Conservation (phyloP, 148 eudicot genomes). For the Arctostaphylos glauca region DNA sequence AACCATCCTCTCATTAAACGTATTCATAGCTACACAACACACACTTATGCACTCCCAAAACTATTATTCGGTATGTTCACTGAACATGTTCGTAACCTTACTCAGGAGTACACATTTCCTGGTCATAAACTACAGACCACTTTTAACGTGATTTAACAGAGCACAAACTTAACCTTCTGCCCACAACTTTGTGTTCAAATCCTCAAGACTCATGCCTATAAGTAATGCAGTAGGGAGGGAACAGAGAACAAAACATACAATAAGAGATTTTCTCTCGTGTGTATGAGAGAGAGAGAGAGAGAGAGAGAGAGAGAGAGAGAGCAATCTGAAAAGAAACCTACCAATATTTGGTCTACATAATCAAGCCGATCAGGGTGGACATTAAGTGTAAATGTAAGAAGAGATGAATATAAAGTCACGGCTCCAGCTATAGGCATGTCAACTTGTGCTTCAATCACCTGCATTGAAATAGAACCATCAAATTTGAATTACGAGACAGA, state of each 20-base stretch:
- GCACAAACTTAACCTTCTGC: background rate
- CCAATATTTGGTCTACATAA: constrained; percentile 97
- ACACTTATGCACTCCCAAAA: background rate
- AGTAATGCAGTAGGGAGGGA: background rate
- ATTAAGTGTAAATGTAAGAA: constrained; percentile 86
- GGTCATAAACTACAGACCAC: background rate
- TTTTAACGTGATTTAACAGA: background rate
- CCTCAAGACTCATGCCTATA: background rate
- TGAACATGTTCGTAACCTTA: background rate
- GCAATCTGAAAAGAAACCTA: constrained; percentile 38
- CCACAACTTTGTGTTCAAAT: background rate
- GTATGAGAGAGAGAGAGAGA: background rate
- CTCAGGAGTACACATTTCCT: background rate
- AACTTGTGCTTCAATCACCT: constrained; percentile 97
- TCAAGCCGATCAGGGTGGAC: constrained; percentile 97
- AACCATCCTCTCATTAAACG: background rate
- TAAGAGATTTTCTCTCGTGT: background rate
- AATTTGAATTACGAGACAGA: constrained; percentile 1
- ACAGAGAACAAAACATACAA: background rate
- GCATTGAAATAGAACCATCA: constrained; percentile 25
- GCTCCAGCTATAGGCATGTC: constrained; percentile 87
- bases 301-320: constrained; percentile 2
- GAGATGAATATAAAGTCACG: constrained; percentile 88
- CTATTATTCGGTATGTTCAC: background rate
- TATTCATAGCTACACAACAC: background rate